Percentiles rank a stretch among this genome's conserved stretches.
Conservation (phyloP, 2,329 filamentous ascomycete species). For the Sphaerulina populicola region DNA sequence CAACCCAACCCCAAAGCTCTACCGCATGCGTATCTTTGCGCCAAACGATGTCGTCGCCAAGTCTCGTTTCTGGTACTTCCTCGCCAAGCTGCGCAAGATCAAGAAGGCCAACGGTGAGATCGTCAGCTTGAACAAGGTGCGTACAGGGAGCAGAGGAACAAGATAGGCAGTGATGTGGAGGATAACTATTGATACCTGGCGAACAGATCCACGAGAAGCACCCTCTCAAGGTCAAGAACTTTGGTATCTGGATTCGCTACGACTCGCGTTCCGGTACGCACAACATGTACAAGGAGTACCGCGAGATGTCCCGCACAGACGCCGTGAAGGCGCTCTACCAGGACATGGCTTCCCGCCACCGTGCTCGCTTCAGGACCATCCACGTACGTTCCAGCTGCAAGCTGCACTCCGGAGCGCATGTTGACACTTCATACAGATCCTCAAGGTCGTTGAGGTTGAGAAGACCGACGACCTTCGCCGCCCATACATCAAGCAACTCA, state of each 20-base stretch:
- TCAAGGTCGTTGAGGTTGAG: constrained; percentile 95
- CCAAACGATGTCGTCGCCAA: constrained; percentile 97
- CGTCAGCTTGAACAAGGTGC: constrained; percentile 80
- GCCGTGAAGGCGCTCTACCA: constrained; percentile 96
- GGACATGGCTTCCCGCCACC: constrained; percentile 99
- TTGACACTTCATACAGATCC: constrained; percentile 55
- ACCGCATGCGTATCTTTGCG: constrained; percentile 99
- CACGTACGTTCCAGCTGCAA: constrained; percentile 58
- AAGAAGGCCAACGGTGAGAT: constrained; percentile 99
- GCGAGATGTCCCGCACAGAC: constrained; percentile 92
- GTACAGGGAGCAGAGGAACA: constrained; percentile 39
- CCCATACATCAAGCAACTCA: constrained; percentile 98
- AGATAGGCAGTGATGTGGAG: not conserved
- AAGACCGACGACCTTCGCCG: constrained; percentile 92
- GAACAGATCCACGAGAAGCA: constrained; percentile 93
- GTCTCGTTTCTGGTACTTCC: constrained; percentile 99
- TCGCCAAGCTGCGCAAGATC: constrained; percentile 98
- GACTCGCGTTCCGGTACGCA: constrained; percentile 99
- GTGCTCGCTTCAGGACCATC: constrained; percentile 93
- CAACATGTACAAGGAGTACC: constrained; percentile 99
- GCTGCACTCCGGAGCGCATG: not conserved
- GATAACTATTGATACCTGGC: constrained; percentile 3
- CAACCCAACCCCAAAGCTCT: constrained; percentile 95
- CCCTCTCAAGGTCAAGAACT: constrained; percentile 99
- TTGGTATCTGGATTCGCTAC: constrained; percentile 99